phyloP scores from a whole-genome alignment of 75 land plant species.

The Adiantum capillusveneris region DNA sequence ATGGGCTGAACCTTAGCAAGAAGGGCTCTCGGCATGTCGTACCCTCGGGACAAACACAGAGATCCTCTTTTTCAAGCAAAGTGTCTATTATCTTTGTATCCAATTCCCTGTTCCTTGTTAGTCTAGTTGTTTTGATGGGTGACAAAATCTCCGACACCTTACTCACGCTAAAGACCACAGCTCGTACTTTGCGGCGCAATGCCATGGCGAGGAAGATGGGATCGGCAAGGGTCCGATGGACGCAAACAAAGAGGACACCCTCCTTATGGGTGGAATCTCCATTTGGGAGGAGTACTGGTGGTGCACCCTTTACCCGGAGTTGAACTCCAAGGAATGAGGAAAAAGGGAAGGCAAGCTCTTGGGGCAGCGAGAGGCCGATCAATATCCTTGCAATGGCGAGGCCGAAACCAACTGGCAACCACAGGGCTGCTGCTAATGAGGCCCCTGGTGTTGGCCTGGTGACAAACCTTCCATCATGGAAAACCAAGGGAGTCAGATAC shows the following conservation, averaged over 20 bases:
- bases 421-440: constrained; percentile 5
- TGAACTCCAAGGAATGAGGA: constrained; percentile 6
- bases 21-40: constrained; percentile 49
- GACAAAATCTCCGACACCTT: constrained; percentile 9
- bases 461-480: constrained; percentile 18
- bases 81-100: background rate
- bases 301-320: constrained; percentile 14
- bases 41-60: constrained; percentile 42
- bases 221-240: constrained; percentile 82
- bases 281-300: background rate
- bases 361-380: constrained; percentile 10
- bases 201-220: constrained; percentile 73
- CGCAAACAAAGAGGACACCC: constrained; percentile 88
- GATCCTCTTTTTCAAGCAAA: constrained; percentile 11
- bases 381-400: constrained; percentile 2
- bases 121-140: background rate
- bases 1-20: constrained; percentile 34
- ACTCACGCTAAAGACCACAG: constrained; percentile 83
- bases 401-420: constrained; percentile 6
- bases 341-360: background rate
- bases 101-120: constrained; percentile 1
- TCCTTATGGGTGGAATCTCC: constrained; percentile 12
- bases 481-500: constrained; percentile 8
- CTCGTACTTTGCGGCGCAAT: constrained; percentile 65
- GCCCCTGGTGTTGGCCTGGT: constrained; percentile 4